Evolutionary conservation across 495 filamentous ascomycete species (phyloP), one percentile per base, ranked within the genome.

Genomic region (Tetracladium setigerum): DNA sequence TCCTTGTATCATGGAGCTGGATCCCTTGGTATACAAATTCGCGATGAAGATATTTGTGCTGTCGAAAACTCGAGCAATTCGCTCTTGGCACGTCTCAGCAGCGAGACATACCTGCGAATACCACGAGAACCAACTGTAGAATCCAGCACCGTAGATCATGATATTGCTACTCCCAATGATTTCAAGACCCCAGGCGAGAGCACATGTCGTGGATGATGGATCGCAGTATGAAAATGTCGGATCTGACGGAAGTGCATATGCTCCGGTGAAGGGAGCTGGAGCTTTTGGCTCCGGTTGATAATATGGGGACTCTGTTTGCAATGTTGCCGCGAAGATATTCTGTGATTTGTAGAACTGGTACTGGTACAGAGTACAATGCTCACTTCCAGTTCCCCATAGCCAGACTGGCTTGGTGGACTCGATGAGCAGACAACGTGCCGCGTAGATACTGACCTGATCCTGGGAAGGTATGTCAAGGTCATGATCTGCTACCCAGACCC

Each of bases 231-330:
- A 68, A 81, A 82, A 15, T 78, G 49, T 11, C 75, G 78, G 1
- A 67, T 70, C 19, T 53, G 60, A 58, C 16, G 47, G n/a, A 53
- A 77, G 83, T 61, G 74, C 64, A 14, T 79, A 79, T 49, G 82
- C 81, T 1, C 62, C 50, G 0, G 63, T 65, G 63, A 80, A 85
- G 12, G 82, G 80, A 7, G 70, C 58, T 22, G 69, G 68, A 2
- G 79, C 81, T 47, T 73, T 65, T 13, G 83, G 82, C 16, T 66
- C 71, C 5, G 82, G 80, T 61, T 82, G 77, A 58, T 78, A 87
- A 55, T 78, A 79, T 32, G 84, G 84, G 1, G 87, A 86, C 63
- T 94, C 87, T 11, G 87, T 87, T 56, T 94, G 88, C 55, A 90
- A 81, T 60, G 81, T 76, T 18, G 82, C 82, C 57, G 78, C 78